Evolutionary conservation across 2,329 filamentous ascomycete species (phyloP), one percentile per base, ranked within the genome.

Genomic region (Waltergamsia citrina): DNA sequence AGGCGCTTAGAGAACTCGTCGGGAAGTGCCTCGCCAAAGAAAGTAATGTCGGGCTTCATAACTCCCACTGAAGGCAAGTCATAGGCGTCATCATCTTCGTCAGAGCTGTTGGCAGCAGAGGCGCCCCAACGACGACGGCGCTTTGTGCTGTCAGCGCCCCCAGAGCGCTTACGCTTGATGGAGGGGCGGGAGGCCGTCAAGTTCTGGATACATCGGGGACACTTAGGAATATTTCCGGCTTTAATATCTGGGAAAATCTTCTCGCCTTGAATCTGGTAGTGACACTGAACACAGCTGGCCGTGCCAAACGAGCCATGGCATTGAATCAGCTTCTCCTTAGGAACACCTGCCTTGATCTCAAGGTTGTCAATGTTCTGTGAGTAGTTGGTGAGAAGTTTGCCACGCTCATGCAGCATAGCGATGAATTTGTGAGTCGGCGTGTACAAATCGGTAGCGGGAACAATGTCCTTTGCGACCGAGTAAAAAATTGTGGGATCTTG

Each of bases 331-430:
- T 92, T 94, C 22, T 85, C 79, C 2, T 76, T 71, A 16, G 67
- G 60, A 39, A 98, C 85, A 16, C 92, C 92, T 1, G 90, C 90
- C 49, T 84, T 79, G 40, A 79, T 74, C 57, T 98, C 90, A 33
- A 95, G 78, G 47, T 95, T 95, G 65, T 98, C 92, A 50, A 98
- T 96, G 57, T 98, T 98, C 55, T 98, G 92, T 1, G 92, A 94
- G 63, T 95, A 98, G 61, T 96, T 95, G 27, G 88, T 96, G 39
- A 95, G 73, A 6, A 98, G 73, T 57, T 94, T 94, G 43, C 75
- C 78, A 56, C 87, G 83, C 45, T 90, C 73, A 57, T 98, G 85
- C 23, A 98, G 72, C 47, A 95, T 70, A 22, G 79, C 77, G 50
- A 98, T 93, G 62, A 98, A 98, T 34, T 82, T 80, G 65, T 98